Percentiles rank a stretch among this genome's conserved stretches.
These are phyloP conservation scores for Echria macrotheca DNA, from an alignment of 495 filamentous ascomycete species.

Conservation along the genomic window DNA sequence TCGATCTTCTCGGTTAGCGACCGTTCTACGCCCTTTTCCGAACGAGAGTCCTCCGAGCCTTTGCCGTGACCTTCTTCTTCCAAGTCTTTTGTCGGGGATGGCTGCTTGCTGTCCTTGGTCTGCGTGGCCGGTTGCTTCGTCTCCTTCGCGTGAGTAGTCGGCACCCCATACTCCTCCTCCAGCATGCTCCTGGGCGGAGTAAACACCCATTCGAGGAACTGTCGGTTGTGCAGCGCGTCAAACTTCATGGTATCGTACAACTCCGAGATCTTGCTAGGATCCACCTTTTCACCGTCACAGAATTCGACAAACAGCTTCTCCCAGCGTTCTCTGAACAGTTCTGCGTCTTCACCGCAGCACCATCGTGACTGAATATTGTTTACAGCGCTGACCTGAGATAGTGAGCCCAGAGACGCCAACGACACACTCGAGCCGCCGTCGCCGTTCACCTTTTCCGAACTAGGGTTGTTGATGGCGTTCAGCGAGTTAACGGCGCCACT, in stretches of 20 bases:
- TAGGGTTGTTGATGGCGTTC: constrained; percentile 45
- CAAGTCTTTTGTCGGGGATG: not conserved
- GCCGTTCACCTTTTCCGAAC: constrained; percentile 33
- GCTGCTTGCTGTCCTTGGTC: not conserved
- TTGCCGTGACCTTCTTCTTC: not conserved
- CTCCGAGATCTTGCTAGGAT: constrained; percentile 96
- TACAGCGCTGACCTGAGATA: constrained; percentile 54
- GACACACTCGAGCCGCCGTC: constrained; percentile 25
- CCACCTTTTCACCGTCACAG: constrained; percentile 92
- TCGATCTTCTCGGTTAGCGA: constrained; percentile 31
- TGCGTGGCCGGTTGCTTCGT: not conserved
- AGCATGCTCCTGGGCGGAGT: constrained; percentile 68
- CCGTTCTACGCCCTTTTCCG: constrained; percentile 8
- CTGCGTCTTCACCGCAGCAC: constrained; percentile 94
- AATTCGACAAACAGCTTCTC: constrained; percentile 98
- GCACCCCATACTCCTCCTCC: constrained; percentile 53
- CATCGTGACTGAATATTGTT: constrained; percentile 77
- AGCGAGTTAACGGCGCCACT: constrained; percentile 56
- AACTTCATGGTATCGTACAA: constrained; percentile 99
- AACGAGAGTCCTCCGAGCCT: constrained; percentile 16
- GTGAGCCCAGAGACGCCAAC: constrained; percentile 35
- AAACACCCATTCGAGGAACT: constrained; percentile 97
- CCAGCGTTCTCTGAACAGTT: constrained; percentile 94
- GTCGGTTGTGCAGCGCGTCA: constrained; percentile 92
- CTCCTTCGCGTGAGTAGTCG: constrained; percentile 29